These are phyloP conservation scores for Arabis alpina DNA, from an alignment of 345 rosid species.

Conservation along the genomic window DNA sequence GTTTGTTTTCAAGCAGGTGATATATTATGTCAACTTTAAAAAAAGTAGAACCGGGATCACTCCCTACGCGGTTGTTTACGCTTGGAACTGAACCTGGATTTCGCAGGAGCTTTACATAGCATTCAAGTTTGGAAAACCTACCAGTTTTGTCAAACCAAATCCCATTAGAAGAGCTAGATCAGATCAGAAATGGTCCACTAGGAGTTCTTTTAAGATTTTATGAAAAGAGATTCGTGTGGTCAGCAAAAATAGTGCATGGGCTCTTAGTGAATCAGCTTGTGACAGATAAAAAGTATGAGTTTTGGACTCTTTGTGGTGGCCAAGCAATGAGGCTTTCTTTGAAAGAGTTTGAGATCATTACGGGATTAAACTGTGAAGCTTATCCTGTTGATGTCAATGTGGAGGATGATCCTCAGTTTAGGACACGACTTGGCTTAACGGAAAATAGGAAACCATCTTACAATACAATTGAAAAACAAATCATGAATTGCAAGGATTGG, in stretches of 20 bases:
- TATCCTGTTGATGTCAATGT: not conserved
- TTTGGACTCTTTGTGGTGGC: slow-evolving; percentile 13
- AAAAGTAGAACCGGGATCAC: not conserved
- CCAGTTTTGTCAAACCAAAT: not conserved
- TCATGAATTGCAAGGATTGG: not conserved
- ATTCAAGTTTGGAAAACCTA: not conserved
- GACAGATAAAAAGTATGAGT: slow-evolving; percentile 6
- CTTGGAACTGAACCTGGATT: not conserved
- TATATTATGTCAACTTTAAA: not conserved
- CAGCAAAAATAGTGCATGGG: slow-evolving; percentile 3
- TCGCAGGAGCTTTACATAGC: not conserved
- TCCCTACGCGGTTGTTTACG: not conserved
- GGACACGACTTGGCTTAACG: not conserved
- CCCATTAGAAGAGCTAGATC: not conserved
- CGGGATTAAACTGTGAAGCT: not conserved
- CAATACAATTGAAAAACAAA: not conserved
- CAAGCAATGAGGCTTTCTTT: not conserved
- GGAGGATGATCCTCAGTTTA: not conserved
- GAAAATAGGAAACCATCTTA: not conserved
- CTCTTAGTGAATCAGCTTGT: not conserved
- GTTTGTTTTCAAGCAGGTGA: not conserved
- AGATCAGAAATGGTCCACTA: not conserved
- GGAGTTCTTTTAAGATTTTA: not conserved
- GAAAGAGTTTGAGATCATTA: slow-evolving; percentile 1
- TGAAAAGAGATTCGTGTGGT: not conserved